Evolutionary conservation across 306 rosid genomes (phyloP), one percentile per base, ranked within the genome.

Genomic region (Corylus heterophylla): DNA sequence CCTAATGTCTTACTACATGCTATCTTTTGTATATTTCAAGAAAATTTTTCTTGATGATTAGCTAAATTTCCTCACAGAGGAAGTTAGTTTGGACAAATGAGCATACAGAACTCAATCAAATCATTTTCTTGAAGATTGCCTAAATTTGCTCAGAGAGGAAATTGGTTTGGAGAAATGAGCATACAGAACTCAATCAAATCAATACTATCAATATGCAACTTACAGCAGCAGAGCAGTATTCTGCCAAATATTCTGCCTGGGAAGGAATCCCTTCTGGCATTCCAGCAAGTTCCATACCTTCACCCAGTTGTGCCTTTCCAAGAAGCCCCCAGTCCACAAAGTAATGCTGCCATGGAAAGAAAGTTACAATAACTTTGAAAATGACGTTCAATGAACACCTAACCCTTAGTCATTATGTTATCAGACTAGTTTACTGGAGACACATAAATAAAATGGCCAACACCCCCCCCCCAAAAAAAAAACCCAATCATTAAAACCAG

Each of bases 231-330:
- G 89, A 89, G 83, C 98, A 95, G 88, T 95, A 95, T 75, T 86
- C 89, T 54, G 96, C 98, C 89, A 95, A 82, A 86, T 83, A 95
- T 69, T 93, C 93, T 51, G 97, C 87, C 76, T 74, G 89, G 54
- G 97, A 81, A 71, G 99, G 99, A 84, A 95, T 81, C 61, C 99
- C 99, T 54, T 88, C 89, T 31, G 96, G 94, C 55, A 87, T 67
- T 77, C 94, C 96, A 37, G 82, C n/a, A 49, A 9, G 73, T 72
- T 91, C 90, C 80, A 95, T 74, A 74, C 98, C 98, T 79, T 83
- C 54, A 14, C 72, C 70, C 69, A 45, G 17, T 74, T 13, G 77
- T 76, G 80, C 39, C n/a, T 75, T 70, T 51, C 86, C 86, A 64
- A 2, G 74, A 64, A 2, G 74, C 54, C 81, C 87, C 6, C 84